Conservation (phyloP, 106 monocot species). For the Dendrobium nobile region DNA sequence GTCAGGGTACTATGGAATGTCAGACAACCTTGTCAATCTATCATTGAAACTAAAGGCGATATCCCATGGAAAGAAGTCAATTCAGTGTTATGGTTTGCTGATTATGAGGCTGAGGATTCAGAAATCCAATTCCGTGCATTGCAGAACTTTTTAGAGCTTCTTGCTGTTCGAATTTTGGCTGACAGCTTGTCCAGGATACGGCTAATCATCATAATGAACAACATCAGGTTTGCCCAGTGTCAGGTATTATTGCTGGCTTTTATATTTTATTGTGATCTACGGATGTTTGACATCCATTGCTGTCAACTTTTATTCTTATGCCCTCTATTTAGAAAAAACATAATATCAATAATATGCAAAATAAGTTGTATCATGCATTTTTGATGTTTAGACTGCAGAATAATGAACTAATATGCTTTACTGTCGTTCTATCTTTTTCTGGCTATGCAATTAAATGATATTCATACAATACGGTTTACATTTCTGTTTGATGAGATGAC, state of each 20-base stretch:
- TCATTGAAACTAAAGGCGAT: constrained; percentile 18
- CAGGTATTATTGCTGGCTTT: constrained; percentile 30
- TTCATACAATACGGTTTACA: not conserved
- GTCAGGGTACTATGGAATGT: constrained; percentile 29
- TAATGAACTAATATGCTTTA: not conserved
- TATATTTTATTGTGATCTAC: not conserved
- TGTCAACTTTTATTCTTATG: not conserved
- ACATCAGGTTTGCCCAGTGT: constrained; percentile 44
- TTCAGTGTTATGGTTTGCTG: constrained; percentile 49
- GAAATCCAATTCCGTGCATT: constrained; percentile 13
- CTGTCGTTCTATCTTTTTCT: not conserved
- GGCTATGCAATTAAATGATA: not conserved
- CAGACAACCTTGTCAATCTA: constrained; percentile 8
- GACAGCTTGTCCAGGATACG: constrained; percentile 22
- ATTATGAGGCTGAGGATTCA: constrained; percentile 21
- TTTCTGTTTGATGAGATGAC: not conserved
- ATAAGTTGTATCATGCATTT: not conserved
- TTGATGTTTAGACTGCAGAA: not conserved
- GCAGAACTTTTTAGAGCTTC: constrained; percentile 36
- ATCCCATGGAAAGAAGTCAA: constrained; percentile 45
- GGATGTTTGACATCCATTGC: not conserved
- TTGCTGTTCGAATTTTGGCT: constrained; percentile 49
- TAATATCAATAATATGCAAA: not conserved
- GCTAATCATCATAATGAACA: constrained; percentile 65
- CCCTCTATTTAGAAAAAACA: not conserved